Percentiles rank a stretch among this genome's conserved stretches.
Conservation (phyloP, 1,139 yeast genomes). For the Debaryomyces subglobosus region DNA sequence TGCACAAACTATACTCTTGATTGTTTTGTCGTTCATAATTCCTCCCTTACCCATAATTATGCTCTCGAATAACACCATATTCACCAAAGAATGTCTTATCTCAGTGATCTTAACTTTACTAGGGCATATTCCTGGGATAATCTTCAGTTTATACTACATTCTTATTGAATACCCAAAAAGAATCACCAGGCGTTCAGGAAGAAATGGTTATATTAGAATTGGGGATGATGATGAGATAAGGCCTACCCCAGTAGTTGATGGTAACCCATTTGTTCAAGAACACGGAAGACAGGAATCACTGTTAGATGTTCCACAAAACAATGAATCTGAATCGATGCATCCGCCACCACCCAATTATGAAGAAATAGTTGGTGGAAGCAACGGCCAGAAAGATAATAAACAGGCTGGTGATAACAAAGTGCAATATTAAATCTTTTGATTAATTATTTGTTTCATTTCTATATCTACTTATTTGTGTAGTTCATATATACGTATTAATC, state of each 20-base stretch:
- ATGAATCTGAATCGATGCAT: constrained; percentile 12
- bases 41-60: constrained; percentile 47
- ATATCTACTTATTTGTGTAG: background rate
- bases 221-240: constrained; percentile 22
- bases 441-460: background rate
- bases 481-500: background rate
- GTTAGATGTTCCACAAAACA: background rate
- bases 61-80: constrained; percentile 28
- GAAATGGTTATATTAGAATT: constrained; percentile 25
- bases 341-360: constrained; percentile 31
- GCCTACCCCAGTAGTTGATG: background rate
- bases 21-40: constrained; percentile 34
- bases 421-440: constrained; percentile 20
- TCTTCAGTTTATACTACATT: constrained; percentile 39
- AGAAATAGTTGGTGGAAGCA: constrained; percentile 23
- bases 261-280: background rate
- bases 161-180: constrained; percentile 25
- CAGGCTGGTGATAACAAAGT: constrained; percentile 31
- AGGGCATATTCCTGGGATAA: constrained; percentile 43
- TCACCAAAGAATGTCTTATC: constrained; percentile 40
- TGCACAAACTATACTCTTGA: constrained; percentile 28
- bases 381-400: background rate
- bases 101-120: constrained; percentile 38
- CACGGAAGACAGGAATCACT: constrained; percentile 2
- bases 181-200: constrained; percentile 2